A percentile compares a stretch with the other conserved stretches of the same genome.
Evolutionary conservation across 2,329 filamentous ascomycete species (phyloP).

Genomic region (Botrytis galanthina): DNA sequence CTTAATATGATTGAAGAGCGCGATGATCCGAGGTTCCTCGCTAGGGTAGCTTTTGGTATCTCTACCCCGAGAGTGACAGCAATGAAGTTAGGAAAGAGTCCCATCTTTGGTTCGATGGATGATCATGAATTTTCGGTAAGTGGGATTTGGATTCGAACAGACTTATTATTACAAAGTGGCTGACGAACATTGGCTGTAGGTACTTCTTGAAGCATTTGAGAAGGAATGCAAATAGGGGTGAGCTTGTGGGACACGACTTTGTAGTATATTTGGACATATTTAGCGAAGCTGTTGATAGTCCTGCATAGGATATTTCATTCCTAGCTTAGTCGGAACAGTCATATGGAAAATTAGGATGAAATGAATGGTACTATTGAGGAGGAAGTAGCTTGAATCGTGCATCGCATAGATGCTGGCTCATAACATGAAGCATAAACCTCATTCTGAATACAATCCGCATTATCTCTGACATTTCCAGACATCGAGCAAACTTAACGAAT

Average conservation of each 20-base stretch:
- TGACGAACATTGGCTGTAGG: constrained; percentile 3
- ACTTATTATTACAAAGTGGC: neutral
- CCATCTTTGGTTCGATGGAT: constrained; percentile 52
- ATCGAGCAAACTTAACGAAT: neutral
- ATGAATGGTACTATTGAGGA: neutral
- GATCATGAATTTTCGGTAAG: constrained; percentile 53
- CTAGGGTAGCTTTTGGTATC: constrained; percentile 61
- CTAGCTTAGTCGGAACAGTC: neutral
- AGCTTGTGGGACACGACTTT: neutral
- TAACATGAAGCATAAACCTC: neutral
- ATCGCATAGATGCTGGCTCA: neutral
- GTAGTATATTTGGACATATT: neutral
- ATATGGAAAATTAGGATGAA: neutral
- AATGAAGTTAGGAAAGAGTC: constrained; percentile 47
- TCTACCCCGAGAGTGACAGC: constrained; percentile 52
- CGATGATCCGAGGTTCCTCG: constrained; percentile 58
- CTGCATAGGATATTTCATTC: neutral
- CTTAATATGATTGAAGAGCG: constrained; percentile 46
- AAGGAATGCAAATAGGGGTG: constrained; percentile 5
- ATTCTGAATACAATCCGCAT: neutral
- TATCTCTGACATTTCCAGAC: neutral
- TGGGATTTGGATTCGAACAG: neutral
- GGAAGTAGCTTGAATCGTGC: neutral
- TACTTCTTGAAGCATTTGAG: constrained; percentile 18
- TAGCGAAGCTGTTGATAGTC: neutral